These are phyloP conservation scores for Cryptococcus maquisensis DNA, from an alignment of 1,284 basidiomycete species.

Conservation along the genomic window DNA sequence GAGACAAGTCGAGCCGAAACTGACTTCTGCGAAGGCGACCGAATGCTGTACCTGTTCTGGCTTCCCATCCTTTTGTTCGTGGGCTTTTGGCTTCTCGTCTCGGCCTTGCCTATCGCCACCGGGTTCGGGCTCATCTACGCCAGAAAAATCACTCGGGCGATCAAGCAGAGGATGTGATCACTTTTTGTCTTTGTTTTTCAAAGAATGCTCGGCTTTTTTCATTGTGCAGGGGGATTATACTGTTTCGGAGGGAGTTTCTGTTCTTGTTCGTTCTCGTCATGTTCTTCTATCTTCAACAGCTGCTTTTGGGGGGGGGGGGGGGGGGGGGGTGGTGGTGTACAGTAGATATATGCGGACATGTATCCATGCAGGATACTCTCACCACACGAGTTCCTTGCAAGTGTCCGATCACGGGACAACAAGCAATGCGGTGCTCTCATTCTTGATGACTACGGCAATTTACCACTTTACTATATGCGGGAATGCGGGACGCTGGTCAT, in stretches of 20 bases:
- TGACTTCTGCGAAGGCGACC: constrained; percentile 62
- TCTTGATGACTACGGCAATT: too few relatives aligned
- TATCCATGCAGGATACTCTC: too few relatives aligned
- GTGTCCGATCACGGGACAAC: too few relatives aligned
- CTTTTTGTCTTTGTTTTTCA: neutral
- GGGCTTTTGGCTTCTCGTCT: constrained; percentile 45
- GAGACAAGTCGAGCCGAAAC: neutral
- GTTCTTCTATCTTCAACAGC: too few relatives aligned
- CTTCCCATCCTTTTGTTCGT: constrained; percentile 67
- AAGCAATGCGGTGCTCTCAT: too few relatives aligned
- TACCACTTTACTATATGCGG: too few relatives aligned
- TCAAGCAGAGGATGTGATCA: constrained; percentile 36
- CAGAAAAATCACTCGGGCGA: constrained; percentile 36
- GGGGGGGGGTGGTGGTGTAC: too few relatives aligned
- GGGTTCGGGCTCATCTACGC: constrained; percentile 43
- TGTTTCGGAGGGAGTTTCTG: neutral
- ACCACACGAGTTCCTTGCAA: too few relatives aligned
- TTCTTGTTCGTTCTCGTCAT: neutral
- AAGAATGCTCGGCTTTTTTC: too few relatives aligned
- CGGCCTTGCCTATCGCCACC: constrained; percentile 42
- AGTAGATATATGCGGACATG: too few relatives aligned
- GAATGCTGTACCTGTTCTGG: constrained; percentile 92
- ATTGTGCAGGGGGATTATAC: neutral
- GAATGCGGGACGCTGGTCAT: too few relatives aligned
- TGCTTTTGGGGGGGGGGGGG: too few relatives aligned